Percentiles rank a stretch among this genome's conserved stretches.
phyloP scores from a whole-genome alignment of 305 asterid genomes.

The Coffea humblotiana region DNA sequence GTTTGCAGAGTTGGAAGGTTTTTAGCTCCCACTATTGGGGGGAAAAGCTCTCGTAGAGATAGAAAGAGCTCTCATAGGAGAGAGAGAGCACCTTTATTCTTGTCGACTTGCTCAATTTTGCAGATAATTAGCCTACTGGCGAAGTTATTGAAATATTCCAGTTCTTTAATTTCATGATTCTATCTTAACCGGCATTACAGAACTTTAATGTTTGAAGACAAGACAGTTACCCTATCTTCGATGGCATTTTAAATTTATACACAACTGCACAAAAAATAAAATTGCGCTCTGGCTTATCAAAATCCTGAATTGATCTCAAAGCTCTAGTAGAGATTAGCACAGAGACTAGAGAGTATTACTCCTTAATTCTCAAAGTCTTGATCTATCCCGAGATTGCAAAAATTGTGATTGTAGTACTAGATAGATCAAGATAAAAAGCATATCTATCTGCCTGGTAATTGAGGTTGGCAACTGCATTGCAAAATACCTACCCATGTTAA shows the following conservation, averaged over 20 bases:
- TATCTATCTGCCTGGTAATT: conserved; percentile 14
- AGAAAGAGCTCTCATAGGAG: too few species aligned
- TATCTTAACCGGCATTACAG: too few species aligned
- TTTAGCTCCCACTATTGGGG: too few species aligned
- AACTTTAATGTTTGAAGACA: conserved; percentile 19
- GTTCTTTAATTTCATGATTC: too few species aligned
- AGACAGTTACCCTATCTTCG: conserved; percentile 18
- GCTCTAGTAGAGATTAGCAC: accelerated
- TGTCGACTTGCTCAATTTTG: too few species aligned
- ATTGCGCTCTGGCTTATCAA: conserved; percentile 29
- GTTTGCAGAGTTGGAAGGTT: too few species aligned
- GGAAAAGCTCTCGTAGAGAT: too few species aligned
- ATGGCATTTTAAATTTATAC: conserved; percentile 5
- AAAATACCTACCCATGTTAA: background rate
- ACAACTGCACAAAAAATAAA: background rate
- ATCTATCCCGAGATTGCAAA: conserved; percentile 21
- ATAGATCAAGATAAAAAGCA: conserved; percentile 18
- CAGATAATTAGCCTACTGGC: too few species aligned
- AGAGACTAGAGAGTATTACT: background rate
- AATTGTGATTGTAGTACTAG: accelerated
- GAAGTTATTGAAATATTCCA: too few species aligned
- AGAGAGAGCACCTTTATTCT: too few species aligned
- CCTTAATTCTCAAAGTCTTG: background rate
- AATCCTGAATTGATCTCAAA: conserved; percentile 10
- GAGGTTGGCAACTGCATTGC: background rate